Evolutionary conservation across 2,329 filamentous ascomycete species (phyloP).

Genomic region (Falciphora oryzae): DNA sequence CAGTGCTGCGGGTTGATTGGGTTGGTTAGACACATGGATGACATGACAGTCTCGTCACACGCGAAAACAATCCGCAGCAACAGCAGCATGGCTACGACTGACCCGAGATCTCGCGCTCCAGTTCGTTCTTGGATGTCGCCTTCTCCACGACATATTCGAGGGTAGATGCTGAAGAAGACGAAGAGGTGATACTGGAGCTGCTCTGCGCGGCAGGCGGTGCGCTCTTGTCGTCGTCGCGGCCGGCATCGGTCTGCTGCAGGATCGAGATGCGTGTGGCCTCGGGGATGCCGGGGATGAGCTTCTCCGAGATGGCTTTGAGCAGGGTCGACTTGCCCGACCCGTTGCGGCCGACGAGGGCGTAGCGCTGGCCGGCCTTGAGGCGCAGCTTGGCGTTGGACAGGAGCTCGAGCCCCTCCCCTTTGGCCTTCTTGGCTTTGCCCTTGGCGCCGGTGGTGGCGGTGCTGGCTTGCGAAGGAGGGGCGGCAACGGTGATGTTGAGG

Average conservation of each 20-base stretch:
- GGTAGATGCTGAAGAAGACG: slow-evolving; percentile 34
- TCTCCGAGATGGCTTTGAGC: slow-evolving; percentile 67
- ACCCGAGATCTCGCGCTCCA: slow-evolving; percentile 58
- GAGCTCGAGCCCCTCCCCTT: slow-evolving; percentile 54
- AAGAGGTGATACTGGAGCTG: too few relatives aligned
- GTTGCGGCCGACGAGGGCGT: slow-evolving; percentile 75
- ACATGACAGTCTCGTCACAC: not conserved
- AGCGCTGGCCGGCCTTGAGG: slow-evolving; percentile 66
- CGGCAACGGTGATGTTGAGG: slow-evolving; percentile 59
- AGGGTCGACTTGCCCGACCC: slow-evolving; percentile 80
- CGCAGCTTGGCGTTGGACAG: slow-evolving; percentile 63
- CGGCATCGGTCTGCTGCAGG: slow-evolving; percentile 56
- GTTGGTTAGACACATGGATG: not conserved
- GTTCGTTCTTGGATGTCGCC: slow-evolving; percentile 48
- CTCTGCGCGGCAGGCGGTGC: not conserved
- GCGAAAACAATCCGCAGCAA: not conserved
- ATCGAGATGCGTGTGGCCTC: slow-evolving; percentile 60
- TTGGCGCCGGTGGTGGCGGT: slow-evolving; percentile 23
- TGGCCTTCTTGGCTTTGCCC: slow-evolving; percentile 46
- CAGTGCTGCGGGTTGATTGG: slow-evolving; percentile 35
- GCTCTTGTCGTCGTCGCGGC: slow-evolving; percentile 16
- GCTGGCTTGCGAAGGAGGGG: not conserved
- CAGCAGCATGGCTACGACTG: slow-evolving; percentile 15
- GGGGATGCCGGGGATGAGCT: slow-evolving; percentile 71
- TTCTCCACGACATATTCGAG: slow-evolving; percentile 64